Base-by-base conservation (phyloP, 2,329 filamentous ascomycete genomes). In the Exophiala alcalophila region DNA sequence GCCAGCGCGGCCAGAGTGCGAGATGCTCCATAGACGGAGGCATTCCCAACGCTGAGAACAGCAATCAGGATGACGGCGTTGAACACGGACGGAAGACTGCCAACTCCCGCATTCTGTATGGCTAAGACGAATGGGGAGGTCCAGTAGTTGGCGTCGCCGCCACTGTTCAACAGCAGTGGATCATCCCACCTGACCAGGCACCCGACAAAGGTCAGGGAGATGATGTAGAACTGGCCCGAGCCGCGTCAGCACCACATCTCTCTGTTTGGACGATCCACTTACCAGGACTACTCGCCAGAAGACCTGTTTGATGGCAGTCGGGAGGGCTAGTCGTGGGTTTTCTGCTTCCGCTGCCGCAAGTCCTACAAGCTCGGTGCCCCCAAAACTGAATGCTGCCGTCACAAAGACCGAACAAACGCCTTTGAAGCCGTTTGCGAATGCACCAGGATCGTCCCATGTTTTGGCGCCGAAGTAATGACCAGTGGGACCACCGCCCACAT, bases 121-220 rank as follows among this genome's bases (percentile, higher is more conserved):
- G 89, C 87, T 57, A 96, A 92, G 57, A 96, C 90, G 62, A 96
- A 96, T 2, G 90, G 90, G 3, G 88, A 94, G 1, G 87, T 84
- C 18, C 79, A 78, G 27, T 82, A 78, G 60, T 88, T 78, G 36
- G 76, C 76, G 14, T 70, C 70, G 40, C 70, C 75, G n/a, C 63
- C 68, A 25, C 72, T 71, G 7, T 71, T 70, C 1, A 87, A 69
- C 0, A 95, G 80, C 3, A 75, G 72, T 0, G 59, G 40, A 49
- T 94, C 78, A 56, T 77, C 68, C 61, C 84, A 89, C 0, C 82
- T 84, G 0, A 96, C 87, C 3, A 94, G 72, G 1, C 95, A 74
- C 15, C 90, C 88, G 43, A 96, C 80, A 3, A 96, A 69, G 4
- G 80, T 80, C 10, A 95, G 74, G 1, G 86, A 85, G 23, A 94